Conservation (phyloP, 2,329 filamentous ascomycete genomes). For the Aspergillus ochraceoroseus region DNA sequence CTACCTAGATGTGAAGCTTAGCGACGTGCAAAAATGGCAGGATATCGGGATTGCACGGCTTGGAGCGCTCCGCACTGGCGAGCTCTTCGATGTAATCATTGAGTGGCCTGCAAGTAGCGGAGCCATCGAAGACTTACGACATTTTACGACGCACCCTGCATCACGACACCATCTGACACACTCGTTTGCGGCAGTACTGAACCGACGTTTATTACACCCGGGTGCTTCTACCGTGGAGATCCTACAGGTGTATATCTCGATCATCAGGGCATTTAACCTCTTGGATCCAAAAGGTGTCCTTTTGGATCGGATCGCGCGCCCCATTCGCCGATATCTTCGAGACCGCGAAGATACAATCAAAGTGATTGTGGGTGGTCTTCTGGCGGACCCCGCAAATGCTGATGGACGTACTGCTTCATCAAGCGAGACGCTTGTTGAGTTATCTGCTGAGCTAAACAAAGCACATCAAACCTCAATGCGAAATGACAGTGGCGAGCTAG, state of each 20-base stretch:
- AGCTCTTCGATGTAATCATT: conserved; percentile 60
- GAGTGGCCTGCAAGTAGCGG: conserved; percentile 56
- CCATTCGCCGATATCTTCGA: conserved; percentile 59
- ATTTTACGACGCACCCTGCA: conserved; percentile 50
- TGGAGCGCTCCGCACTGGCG: conserved; percentile 52
- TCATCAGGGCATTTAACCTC: conserved; percentile 60
- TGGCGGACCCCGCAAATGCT: conserved; percentile 51
- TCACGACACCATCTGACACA: conserved; percentile 54
- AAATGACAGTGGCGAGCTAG: conserved; percentile 61
- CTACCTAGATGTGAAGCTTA: conserved; percentile 34
- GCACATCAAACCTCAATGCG: conserved; percentile 41
- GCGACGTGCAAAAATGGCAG: conserved; percentile 51
- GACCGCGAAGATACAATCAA: conserved; percentile 62
- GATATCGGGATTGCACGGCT: conserved; percentile 53
- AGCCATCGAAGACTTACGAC: conserved; percentile 57
- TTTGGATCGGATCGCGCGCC: conserved; percentile 61
- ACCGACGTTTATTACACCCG: conserved; percentile 55
- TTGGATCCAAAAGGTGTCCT: conserved; percentile 62
- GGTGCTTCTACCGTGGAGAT: conserved; percentile 63
- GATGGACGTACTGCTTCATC: conserved; percentile 27
- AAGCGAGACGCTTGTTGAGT: conserved; percentile 47
- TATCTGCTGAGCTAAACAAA: conserved; percentile 51
- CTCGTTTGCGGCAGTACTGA: conserved; percentile 51
- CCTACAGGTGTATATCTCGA: conserved; percentile 62
- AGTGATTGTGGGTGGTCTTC: conserved; percentile 60